A percentile compares a stretch with the other conserved stretches of the same genome.
Evolutionary conservation across 495 filamentous ascomycete species (phyloP).

Genomic region (Daldinia bambusicola): DNA sequence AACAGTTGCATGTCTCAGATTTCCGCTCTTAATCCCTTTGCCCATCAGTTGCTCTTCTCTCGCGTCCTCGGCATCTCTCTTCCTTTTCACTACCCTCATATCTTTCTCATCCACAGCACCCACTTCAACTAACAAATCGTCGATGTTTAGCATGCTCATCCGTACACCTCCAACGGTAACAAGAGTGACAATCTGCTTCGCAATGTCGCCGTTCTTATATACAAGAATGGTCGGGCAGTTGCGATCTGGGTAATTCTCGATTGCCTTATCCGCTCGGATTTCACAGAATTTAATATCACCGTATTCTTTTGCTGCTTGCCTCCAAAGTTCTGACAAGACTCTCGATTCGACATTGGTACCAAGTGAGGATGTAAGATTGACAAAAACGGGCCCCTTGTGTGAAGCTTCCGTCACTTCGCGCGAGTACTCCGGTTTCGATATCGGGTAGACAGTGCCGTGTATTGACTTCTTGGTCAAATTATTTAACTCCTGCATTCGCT

Average conservation of each 20-base stretch:
- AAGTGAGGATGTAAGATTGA: slow-evolving; percentile 82
- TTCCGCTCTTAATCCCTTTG: slow-evolving; percentile 58
- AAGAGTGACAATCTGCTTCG: slow-evolving; percentile 86
- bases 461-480: slow-evolving; percentile 76
- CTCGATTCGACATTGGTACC: slow-evolving; percentile 85
- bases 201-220: slow-evolving; percentile 91
- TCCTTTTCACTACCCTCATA: slow-evolving; percentile 75
- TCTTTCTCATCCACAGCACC: slow-evolving; percentile 82
- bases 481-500: slow-evolving; percentile 82
- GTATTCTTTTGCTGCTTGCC: slow-evolving; percentile 80
- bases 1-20: slow-evolving; percentile 51
- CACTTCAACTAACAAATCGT: slow-evolving; percentile 80
- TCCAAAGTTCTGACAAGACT: slow-evolving; percentile 86
- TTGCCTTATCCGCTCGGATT: slow-evolving; percentile 90
- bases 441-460: slow-evolving; percentile 88
- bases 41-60: slow-evolving; percentile 57
- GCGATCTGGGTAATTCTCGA: slow-evolving; percentile 93
- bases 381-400: slow-evolving; percentile 74
- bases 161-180: slow-evolving; percentile 75
- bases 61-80: slow-evolving; percentile 67
- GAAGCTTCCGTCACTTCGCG: slow-evolving; percentile 94
- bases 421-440: slow-evolving; percentile 92
- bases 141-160: slow-evolving; percentile 72
- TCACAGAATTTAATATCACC: slow-evolving; percentile 98
- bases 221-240: slow-evolving; percentile 95